phyloP scores from a whole-genome alignment of 192 early-diverging fungal genomes.

The Rhizophagus clarus region DNA sequence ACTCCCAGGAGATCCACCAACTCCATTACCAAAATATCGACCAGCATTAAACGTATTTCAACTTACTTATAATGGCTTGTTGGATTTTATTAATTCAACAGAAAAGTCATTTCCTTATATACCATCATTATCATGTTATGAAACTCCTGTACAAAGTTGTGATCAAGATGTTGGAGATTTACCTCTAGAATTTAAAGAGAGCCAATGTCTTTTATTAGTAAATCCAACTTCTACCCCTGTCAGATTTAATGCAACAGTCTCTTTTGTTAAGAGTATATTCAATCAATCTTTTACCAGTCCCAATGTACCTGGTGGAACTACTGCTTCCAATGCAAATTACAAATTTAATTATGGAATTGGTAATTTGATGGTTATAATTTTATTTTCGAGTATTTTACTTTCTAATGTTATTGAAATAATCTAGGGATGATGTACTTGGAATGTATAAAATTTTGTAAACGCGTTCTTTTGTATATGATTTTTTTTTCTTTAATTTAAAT shows the following conservation, averaged over 20 bases:
- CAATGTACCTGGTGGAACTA: neutral
- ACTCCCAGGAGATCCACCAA: neutral
- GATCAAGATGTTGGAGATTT: slow-evolving; percentile 1
- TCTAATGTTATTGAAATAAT: neutral
- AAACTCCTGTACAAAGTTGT: slow-evolving; percentile 4
- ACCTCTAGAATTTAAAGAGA: neutral
- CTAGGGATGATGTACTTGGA: neutral
- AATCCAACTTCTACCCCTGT: neutral
- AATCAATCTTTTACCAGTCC: neutral
- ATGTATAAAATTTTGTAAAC: no score
- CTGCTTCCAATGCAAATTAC: neutral
- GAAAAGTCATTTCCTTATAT: neutral
- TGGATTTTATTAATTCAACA: neutral
- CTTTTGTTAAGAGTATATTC: neutral
- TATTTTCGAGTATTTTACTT: neutral
- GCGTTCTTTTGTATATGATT: no score
- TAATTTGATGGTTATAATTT: neutral
- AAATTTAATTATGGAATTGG: neutral
- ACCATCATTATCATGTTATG: slow-evolving; percentile 11
- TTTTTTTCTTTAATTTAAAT: no score
- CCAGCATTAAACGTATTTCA: neutral
- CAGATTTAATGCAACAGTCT: neutral
- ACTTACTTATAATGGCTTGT: neutral
- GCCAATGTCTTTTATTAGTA: neutral
- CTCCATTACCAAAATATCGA: neutral